These are phyloP conservation scores for Ustilago curta DNA, from an alignment of 1,284 basidiomycete genomes.

Conservation along the genomic window DNA sequence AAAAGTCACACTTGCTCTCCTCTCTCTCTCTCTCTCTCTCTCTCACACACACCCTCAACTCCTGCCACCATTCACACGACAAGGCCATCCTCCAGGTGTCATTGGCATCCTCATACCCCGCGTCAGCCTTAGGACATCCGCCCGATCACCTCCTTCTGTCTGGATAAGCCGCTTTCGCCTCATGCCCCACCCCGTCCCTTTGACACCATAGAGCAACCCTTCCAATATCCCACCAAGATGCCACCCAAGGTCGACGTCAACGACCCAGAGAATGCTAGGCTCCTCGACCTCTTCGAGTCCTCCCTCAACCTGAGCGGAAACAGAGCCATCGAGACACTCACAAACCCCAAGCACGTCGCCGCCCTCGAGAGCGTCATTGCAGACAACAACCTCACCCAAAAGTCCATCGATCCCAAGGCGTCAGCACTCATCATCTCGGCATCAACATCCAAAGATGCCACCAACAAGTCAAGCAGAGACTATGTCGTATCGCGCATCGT, in stretches of 20 bases:
- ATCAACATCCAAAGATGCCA: slow-evolving; percentile 75
- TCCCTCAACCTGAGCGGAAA: slow-evolving; percentile 82
- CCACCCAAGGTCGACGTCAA: slow-evolving; percentile 73
- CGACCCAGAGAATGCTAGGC: slow-evolving; percentile 71
- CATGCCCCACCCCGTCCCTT: slow-evolving; percentile 19
- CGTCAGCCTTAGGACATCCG: neutral
- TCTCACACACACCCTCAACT: neutral
- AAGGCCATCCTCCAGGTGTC: neutral
- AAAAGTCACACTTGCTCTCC: no score
- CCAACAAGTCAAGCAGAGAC: slow-evolving; percentile 75
- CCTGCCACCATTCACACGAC: neutral
- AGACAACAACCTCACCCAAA: slow-evolving; percentile 45
- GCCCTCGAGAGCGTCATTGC: slow-evolving; percentile 81
- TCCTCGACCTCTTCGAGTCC: slow-evolving; percentile 80
- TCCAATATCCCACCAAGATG: slow-evolving; percentile 65
- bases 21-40: no score
- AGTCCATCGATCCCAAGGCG: slow-evolving; percentile 81
- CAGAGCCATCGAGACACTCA: slow-evolving; percentile 78
- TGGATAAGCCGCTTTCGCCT: slow-evolving; percentile 15
- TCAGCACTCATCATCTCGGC: slow-evolving; percentile 79
- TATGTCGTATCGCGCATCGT: slow-evolving; percentile 80
- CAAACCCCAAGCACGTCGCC: slow-evolving; percentile 62
- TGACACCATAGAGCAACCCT: no score
- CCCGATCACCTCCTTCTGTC: neutral
- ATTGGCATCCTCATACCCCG: slow-evolving; percentile 8